Evolutionary conservation across 2,329 filamentous ascomycete species (phyloP).

Genomic region (Plectosphaerella cucumerina): DNA sequence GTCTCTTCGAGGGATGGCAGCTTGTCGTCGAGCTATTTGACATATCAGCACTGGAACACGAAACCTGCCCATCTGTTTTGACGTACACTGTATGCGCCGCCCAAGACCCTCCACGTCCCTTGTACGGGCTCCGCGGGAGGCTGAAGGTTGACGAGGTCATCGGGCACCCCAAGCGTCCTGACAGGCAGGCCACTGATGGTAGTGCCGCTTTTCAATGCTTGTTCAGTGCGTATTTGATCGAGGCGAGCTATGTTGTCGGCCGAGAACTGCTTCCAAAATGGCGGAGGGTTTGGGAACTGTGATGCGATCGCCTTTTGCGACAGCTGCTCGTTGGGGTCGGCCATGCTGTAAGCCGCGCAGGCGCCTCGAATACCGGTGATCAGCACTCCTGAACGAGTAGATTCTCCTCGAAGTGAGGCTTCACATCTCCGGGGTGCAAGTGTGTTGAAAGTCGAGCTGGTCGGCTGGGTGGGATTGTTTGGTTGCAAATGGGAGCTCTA

Average conservation of each 20-base stretch:
- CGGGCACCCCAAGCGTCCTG: conserved; percentile 50
- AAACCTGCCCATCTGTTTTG: background rate
- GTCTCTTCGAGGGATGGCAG: conserved; percentile 65
- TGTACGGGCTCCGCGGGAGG: conserved; percentile 71
- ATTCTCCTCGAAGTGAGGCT: too few species aligned
- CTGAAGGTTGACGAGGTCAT: conserved; percentile 72
- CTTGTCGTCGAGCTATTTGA: conserved; percentile 50
- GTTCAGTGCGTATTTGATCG: conserved; percentile 34
- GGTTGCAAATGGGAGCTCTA: too few species aligned
- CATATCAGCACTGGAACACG: background rate
- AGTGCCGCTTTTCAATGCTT: conserved; percentile 25
- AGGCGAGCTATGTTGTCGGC: conserved; percentile 63
- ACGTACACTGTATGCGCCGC: conserved; percentile 55
- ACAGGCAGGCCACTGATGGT: conserved; percentile 14
- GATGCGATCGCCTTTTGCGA: conserved; percentile 47
- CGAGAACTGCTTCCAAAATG: conserved; percentile 88
- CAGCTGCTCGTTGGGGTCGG: conserved; percentile 41
- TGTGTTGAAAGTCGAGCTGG: background rate
- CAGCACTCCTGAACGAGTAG: background rate
- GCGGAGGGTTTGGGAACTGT: conserved; percentile 80
- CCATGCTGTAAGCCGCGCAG: conserved; percentile 41
- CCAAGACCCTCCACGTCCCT: conserved; percentile 73
- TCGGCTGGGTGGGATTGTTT: background rate
- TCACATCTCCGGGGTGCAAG: too few species aligned
- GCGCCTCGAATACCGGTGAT: background rate